Percentiles rank a stretch among this genome's conserved stretches.
These are phyloP conservation scores for Phaeodactylum tricornutum DNA, from an alignment of 108 stramenopile genomes.

Conservation along the genomic window DNA sequence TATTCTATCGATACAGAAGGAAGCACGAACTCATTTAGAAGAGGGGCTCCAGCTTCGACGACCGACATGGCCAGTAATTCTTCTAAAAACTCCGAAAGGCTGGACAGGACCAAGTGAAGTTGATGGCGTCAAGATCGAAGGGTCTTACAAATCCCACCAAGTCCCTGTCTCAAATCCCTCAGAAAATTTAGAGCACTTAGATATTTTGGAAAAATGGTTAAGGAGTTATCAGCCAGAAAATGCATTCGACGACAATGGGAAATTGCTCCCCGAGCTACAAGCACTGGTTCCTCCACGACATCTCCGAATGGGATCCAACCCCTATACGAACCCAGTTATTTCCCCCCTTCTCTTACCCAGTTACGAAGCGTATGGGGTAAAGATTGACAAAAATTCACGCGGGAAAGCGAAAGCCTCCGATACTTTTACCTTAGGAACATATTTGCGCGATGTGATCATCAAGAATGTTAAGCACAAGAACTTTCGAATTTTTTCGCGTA, in stretches of 20 bases:
- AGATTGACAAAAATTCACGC: conserved; percentile 2
- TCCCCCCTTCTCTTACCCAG: conserved; percentile 12
- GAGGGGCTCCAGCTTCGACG: conserved; percentile 1
- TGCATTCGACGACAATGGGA: conserved; percentile 9
- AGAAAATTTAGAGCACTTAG: conserved; percentile 8
- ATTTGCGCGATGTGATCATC: conserved; percentile 9
- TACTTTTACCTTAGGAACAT: conserved; percentile 6
- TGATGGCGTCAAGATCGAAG: conserved; percentile 16
- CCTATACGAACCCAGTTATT: conserved; percentile 12
- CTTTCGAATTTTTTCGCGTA: conserved; percentile 21
- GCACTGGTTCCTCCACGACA: conserved; percentile 13
- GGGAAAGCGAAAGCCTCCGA: conserved; percentile 13
- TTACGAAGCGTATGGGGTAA: conserved; percentile 10
- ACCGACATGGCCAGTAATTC: conserved; percentile 16
- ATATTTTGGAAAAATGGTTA: conserved; percentile 9
- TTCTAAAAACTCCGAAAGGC: conserved; percentile 14
- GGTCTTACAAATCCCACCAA: conserved; percentile 11
- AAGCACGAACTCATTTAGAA: conserved; percentile 1
- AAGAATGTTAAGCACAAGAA: conserved; percentile 9
- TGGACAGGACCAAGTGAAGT: conserved; percentile 17
- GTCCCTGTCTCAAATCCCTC: conserved; percentile 10
- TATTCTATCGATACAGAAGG: conserved; percentile 9
- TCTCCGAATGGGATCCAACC: conserved; percentile 16
- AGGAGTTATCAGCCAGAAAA: conserved; percentile 11
- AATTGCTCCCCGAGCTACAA: conserved; percentile 8